Evolutionary conservation across 73 alveolate species (phyloP).

Genomic region (Paraurostyla sp.): DNA sequence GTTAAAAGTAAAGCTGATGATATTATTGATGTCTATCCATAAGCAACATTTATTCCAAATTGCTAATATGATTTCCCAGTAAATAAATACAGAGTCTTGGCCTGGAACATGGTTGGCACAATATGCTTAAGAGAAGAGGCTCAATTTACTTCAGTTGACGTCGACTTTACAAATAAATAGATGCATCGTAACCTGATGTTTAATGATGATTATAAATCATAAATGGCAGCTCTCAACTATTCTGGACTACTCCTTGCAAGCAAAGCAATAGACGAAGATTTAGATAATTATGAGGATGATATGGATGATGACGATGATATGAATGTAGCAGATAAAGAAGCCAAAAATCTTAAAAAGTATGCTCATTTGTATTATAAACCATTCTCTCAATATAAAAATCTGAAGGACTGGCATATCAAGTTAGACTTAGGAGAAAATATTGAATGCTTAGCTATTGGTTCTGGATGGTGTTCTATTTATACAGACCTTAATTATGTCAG

Average conservation of each 20-base stretch:
- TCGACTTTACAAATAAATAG: conserved; percentile 65
- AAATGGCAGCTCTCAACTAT: conserved; percentile 54
- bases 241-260: conserved; percentile 72
- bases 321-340: background rate
- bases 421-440: conserved; percentile 67
- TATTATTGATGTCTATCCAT: conserved; percentile 65
- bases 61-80: conserved; percentile 38
- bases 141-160: conserved; percentile 56
- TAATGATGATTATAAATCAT: conserved; percentile 57
- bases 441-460: conserved; percentile 66
- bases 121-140: conserved; percentile 46
- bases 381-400: conserved; percentile 13
- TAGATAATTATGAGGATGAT: conserved; percentile 75
- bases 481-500: conserved; percentile 71
- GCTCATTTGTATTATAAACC: conserved; percentile 43
- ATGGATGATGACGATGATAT: conserved; percentile 51
- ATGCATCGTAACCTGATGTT: conserved; percentile 64
- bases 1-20: conserved; percentile 60
- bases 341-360: conserved; percentile 33
- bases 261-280: conserved; percentile 48
- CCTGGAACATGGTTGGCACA: conserved; percentile 71
- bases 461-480: conserved; percentile 64
- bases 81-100: conserved; percentile 23
- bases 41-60: conserved; percentile 55
- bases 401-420: conserved; percentile 59